Evolutionary conservation across 164 flowering plant species (phyloP).

Genomic region (Sedum album): DNA sequence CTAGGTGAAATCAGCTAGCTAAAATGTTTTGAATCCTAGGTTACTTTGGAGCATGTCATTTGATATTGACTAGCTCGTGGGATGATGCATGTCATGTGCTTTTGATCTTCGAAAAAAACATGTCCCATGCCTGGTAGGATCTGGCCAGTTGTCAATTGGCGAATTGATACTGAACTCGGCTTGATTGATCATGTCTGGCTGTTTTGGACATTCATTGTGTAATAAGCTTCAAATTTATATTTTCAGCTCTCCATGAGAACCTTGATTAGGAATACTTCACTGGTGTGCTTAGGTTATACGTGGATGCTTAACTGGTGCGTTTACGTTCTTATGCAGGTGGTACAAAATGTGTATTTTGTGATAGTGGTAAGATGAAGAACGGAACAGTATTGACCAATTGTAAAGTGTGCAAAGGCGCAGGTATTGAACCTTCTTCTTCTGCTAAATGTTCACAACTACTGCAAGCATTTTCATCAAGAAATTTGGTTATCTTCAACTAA

Average conservation of each 20-base stretch:
- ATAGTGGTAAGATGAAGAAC: conserved; percentile 75
- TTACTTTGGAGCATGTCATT: no score
- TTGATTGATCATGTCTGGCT: background rate
- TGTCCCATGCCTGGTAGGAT: no score
- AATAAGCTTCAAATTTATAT: background rate
- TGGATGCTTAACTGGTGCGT: background rate
- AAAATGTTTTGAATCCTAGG: no score
- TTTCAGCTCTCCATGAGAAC: background rate
- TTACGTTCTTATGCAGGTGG: conserved; percentile 52
- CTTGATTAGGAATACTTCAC: background rate
- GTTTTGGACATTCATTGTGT: no score
- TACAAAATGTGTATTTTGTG: conserved; percentile 88
- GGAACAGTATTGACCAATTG: conserved; percentile 76
- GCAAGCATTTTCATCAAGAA: background rate
- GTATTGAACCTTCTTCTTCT: conserved; percentile 25
- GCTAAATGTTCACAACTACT: no score
- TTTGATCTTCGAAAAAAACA: no score
- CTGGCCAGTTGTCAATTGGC: no score
- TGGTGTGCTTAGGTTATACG: background rate
- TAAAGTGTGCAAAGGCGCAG: conserved; percentile 94
- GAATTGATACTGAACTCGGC: background rate
- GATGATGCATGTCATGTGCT: no score
- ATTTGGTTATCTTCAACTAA: background rate
- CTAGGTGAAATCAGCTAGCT: no score
- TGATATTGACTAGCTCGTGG: no score